A percentile compares a stretch with the other conserved stretches of the same genome.
phyloP scores from a whole-genome alignment of 202 grass and related monocot genomes.

The Panicum hallii region DNA sequence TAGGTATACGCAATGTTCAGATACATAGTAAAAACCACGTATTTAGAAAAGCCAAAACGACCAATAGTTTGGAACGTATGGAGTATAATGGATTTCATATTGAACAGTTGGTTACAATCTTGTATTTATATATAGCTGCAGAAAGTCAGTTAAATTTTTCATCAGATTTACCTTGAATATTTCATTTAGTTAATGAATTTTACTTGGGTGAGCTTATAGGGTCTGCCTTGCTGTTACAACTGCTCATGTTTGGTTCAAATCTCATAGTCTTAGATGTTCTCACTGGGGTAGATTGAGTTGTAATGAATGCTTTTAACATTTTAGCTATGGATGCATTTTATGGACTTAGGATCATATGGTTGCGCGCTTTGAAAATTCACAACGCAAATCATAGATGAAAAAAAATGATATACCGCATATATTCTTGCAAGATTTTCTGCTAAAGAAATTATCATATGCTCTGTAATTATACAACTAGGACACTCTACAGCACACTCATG shows the following conservation, averaged over 20 bases:
- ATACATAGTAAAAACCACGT: no score
- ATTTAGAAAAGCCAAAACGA: no score
- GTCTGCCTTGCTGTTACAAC: neutral
- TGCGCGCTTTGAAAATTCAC: neutral
- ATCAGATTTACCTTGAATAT: neutral
- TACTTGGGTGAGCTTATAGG: neutral
- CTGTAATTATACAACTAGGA: neutral
- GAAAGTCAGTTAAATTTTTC: slow-evolving; percentile 8
- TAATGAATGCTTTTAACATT: neutral
- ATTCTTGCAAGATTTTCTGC: neutral
- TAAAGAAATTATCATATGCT: neutral
- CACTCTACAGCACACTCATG: neutral
- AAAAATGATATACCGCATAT: neutral
- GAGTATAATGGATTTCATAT: slow-evolving; percentile 10
- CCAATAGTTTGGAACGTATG: no score
- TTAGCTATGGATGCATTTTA: neutral
- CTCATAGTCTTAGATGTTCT: neutral
- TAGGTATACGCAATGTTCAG: no score
- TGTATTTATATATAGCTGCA: neutral
- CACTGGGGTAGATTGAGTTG: neutral
- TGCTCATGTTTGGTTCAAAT: slow-evolving; percentile 14
- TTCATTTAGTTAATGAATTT: neutral
- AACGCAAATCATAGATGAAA: neutral
- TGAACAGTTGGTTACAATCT: slow-evolving; percentile 10
- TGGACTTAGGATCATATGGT: neutral